Evolutionary conservation across 495 filamentous ascomycete genomes (phyloP).

Genomic region (Penicillium paxilli): DNA sequence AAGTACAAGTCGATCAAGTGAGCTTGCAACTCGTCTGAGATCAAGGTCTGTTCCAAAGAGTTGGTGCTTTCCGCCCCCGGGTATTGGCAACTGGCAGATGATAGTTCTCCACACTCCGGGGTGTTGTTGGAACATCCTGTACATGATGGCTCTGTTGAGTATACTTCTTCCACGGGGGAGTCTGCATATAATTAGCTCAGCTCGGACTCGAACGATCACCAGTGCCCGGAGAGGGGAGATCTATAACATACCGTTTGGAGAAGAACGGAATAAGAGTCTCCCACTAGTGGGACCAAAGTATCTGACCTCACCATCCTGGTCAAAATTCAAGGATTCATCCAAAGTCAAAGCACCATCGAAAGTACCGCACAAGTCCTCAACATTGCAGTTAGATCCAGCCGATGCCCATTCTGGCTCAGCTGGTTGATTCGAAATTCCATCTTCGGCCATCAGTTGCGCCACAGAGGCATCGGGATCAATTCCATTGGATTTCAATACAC

Average conservation of each 20-base stretch:
- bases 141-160: constrained; percentile 10
- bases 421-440: constrained; percentile 3
- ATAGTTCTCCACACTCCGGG: neutral
- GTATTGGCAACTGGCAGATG: neutral
- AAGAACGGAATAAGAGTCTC: constrained; percentile 22
- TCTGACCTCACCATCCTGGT: constrained; percentile 31
- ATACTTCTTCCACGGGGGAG: constrained; percentile 7
- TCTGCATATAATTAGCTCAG: constrained; percentile 13
- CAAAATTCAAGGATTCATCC: constrained; percentile 32
- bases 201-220: neutral
- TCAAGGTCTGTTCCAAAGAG: neutral
- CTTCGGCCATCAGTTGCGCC: constrained; percentile 17
- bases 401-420: neutral
- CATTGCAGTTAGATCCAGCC: constrained; percentile 4
- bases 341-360: constrained; percentile 29
- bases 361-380: constrained; percentile 23
- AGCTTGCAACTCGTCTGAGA: constrained; percentile 21
- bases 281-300: constrained; percentile 34
- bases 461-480: constrained; percentile 27
- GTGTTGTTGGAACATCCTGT: neutral
- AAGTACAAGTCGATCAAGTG: constrained; percentile 61
- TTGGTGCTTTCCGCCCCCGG: neutral
- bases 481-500: constrained; percentile 17
- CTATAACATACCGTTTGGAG: constrained; percentile 7
- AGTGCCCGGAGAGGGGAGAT: neutral